A percentile compares a stretch with the other conserved stretches of the same genome.
Conservation (phyloP, 2,329 filamentous ascomycete genomes). For the Fusarium chaquense region DNA sequence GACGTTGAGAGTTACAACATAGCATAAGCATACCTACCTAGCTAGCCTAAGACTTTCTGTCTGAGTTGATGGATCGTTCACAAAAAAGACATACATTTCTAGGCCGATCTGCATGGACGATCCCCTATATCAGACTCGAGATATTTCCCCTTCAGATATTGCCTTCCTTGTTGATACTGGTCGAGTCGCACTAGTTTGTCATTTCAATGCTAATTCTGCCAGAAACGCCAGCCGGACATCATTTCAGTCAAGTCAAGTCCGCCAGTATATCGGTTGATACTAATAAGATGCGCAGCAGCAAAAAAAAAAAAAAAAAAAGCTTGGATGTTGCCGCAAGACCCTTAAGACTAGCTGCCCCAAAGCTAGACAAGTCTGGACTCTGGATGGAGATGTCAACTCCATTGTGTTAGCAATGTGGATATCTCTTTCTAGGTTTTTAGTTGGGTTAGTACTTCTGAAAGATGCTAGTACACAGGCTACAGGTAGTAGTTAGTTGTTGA, state of each 20-base stretch:
- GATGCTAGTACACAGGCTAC: not conserved
- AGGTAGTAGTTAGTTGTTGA: not conserved
- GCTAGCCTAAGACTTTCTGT: not conserved
- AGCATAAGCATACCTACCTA: not conserved
- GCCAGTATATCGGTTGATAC: not conserved
- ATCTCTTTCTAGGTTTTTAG: not conserved
- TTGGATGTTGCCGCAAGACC: slow-evolving; percentile 23
- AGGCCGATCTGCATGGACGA: not conserved
- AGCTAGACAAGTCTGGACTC: slow-evolving; percentile 21
- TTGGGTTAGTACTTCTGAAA: not conserved
- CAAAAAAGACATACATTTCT: not conserved
- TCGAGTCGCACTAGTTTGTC: slow-evolving; percentile 1
- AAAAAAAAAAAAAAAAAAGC: slow-evolving; percentile 5
- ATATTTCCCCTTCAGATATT: not conserved
- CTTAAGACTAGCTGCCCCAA: slow-evolving; percentile 29
- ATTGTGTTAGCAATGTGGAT: not conserved
- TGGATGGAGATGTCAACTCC: slow-evolving; percentile 13
- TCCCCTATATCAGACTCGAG: not conserved
- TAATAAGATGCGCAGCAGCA: not conserved
- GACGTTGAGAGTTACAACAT: not conserved
- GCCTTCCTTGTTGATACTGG: not conserved
- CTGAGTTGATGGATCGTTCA: not conserved
- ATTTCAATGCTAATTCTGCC: not conserved
- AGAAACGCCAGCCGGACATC: slow-evolving; percentile 5
- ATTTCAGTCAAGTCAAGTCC: not conserved